Percentiles rank a stretch among this genome's conserved stretches.
Conservation (phyloP, 2,329 filamentous ascomycete genomes). For the Fusarium nisikadoi region DNA sequence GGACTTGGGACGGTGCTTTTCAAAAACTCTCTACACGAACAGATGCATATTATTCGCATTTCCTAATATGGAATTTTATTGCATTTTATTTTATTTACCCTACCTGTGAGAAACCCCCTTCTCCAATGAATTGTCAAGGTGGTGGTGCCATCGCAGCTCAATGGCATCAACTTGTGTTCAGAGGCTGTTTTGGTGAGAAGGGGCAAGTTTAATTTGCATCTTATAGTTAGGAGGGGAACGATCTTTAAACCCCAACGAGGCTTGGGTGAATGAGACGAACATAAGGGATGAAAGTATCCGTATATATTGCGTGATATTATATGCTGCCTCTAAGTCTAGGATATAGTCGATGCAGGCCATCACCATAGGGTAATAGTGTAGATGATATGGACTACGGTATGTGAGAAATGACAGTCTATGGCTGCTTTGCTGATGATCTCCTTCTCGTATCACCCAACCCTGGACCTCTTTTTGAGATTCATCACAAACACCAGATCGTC, state of each 20-base stretch:
- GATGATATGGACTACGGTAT: constrained; percentile 3
- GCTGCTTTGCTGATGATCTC: constrained; percentile 7
- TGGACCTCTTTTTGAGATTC: constrained; percentile 10
- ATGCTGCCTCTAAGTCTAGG: neutral
- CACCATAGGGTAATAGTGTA: constrained; percentile 13
- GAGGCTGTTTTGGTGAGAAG: constrained; percentile 23
- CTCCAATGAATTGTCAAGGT: constrained; percentile 8
- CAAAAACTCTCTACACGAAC: constrained; percentile 9
- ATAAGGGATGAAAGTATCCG: constrained; percentile 14
- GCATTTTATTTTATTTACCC: neutral
- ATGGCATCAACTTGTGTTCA: constrained; percentile 13
- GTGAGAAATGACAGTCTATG: constrained; percentile 20
- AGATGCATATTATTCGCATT: neutral
- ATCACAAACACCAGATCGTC: constrained; percentile 21
- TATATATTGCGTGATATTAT: constrained; percentile 10
- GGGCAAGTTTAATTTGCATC: constrained; percentile 36
- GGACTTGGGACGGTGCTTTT: constrained; percentile 17
- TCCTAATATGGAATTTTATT: neutral
- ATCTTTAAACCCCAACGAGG: constrained; percentile 9
- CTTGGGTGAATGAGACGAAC: constrained; percentile 22
- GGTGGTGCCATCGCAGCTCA: constrained; percentile 5
- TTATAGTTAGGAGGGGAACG: constrained; percentile 27
- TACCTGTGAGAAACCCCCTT: neutral
- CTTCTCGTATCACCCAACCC: constrained; percentile 5
- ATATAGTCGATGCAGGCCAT: neutral